Percentiles rank a stretch among this genome's conserved stretches.
phyloP scores from a whole-genome alignment of 495 filamentous ascomycete genomes.

The Penicillium malachiteum region DNA sequence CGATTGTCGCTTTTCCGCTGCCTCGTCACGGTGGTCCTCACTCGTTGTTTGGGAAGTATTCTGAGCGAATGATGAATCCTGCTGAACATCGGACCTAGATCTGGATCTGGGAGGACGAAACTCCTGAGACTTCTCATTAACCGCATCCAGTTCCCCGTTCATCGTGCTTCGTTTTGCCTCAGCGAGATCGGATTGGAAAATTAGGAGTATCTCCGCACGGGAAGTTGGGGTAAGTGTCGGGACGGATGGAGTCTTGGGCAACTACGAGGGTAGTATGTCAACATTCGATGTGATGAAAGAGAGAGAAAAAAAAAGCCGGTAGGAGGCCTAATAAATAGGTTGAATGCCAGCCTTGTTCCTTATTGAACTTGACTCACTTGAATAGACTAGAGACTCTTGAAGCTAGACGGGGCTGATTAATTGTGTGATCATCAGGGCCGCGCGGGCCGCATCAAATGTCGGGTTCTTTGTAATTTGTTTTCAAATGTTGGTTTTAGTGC shows the following conservation, averaged over 20 bases:
- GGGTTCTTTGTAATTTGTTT: not conserved
- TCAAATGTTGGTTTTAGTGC: not conserved
- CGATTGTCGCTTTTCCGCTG: not conserved
- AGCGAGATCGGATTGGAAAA: not conserved
- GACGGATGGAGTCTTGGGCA: not conserved
- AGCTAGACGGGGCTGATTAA: conserved; percentile 21
- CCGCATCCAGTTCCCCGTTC: not conserved
- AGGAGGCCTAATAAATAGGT: not conserved
- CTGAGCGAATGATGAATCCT: conserved; percentile 27
- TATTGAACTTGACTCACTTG: not conserved
- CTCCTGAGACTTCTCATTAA: not conserved
- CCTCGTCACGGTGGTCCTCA: not conserved
- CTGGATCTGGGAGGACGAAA: conserved; percentile 1
- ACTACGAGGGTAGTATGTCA: not conserved
- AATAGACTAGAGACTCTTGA: not conserved
- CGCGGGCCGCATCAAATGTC: conserved; percentile 1
- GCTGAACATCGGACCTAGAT: not conserved
- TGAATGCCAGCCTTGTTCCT: not conserved
- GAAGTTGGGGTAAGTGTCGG: not conserved
- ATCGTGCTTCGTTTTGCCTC: not conserved
- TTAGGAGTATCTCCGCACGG: not conserved
- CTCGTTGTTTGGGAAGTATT: conserved; percentile 16
- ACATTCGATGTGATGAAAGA: not conserved
- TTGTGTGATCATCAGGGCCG: conserved; percentile 2
- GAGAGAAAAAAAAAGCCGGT: not conserved